Evolutionary conservation across 305 asterid genomes (phyloP).

Genomic region (Rubia peregrina): DNA sequence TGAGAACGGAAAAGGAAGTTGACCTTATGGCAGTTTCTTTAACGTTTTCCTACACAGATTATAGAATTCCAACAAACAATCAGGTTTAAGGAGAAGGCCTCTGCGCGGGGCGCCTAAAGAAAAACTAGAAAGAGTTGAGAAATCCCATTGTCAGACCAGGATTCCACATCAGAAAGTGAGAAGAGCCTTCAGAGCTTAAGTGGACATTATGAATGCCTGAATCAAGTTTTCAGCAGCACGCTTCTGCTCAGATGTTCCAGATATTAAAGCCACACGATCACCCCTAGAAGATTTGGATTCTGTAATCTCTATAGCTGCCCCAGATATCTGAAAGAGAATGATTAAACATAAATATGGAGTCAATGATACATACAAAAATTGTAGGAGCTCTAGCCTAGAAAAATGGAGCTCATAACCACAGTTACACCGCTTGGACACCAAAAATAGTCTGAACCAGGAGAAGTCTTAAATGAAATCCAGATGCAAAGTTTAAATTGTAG

Average conservation of each 20-base stretch:
- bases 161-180: conserved; percentile 16
- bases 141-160: conserved; percentile 9
- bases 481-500: background rate
- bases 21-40: conserved; percentile 14
- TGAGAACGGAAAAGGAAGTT: conserved; percentile 16
- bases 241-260: conserved; percentile 85
- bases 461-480: background rate
- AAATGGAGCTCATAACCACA: background rate
- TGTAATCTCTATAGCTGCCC: conserved; percentile 69
- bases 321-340: conserved; percentile 75
- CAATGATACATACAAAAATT: conserved; percentile 5
- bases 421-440: background rate
- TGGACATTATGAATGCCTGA: conserved; percentile 88
- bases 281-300: conserved; percentile 82
- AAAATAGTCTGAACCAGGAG: background rate
- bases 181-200: conserved; percentile 30
- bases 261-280: conserved; percentile 76
- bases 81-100: conserved; percentile 7
- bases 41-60: conserved; percentile 19
- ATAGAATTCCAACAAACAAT: conserved; percentile 16
- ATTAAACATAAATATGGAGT: conserved; percentile 21
- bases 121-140: conserved; percentile 18
- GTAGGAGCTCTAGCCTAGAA: conserved; percentile 1
- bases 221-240: conserved; percentile 88
- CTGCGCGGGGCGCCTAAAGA: conserved; percentile 21